Conservation (phyloP, 164 flowering plant genomes). For the Magnolia officinalis region DNA sequence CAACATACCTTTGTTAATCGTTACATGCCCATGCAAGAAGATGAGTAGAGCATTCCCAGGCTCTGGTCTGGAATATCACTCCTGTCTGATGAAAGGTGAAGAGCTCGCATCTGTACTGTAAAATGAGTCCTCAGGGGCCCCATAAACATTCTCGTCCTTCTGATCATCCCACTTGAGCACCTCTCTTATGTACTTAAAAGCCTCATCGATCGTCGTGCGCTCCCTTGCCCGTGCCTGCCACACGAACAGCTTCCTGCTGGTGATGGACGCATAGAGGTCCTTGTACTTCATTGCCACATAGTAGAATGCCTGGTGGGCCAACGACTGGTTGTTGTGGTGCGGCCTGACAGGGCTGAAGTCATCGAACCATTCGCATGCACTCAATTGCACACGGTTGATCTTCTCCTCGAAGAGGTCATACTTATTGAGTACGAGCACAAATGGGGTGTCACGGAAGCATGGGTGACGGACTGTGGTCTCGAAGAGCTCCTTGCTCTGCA, state of each 20-base stretch:
- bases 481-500: conserved; percentile 82
- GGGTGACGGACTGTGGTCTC: conserved; percentile 77
- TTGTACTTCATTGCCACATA: conserved; percentile 95
- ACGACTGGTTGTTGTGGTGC: conserved; percentile 58
- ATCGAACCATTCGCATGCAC: conserved; percentile 81
- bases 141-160: conserved; percentile 64
- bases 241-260: conserved; percentile 73
- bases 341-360: conserved; percentile 81
- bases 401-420: conserved; percentile 91
- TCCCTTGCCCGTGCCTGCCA: conserved; percentile 85
- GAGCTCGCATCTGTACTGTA: conserved; percentile 93
- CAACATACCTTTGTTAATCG: background rate
- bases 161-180: conserved; percentile 97
- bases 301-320: conserved; percentile 88
- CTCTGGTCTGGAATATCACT: conserved; percentile 18
- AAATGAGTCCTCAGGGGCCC: conserved; percentile 70
- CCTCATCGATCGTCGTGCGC: conserved; percentile 72
- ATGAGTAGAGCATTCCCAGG: background rate
- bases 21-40: background rate
- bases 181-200: conserved; percentile 85
- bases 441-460: conserved; percentile 86
- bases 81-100: conserved; percentile 61
- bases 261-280: conserved; percentile 77
- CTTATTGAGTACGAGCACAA: conserved; percentile 80
- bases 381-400: conserved; percentile 50